Conservation (phyloP, 2,329 filamentous ascomycete species). For the Colletotrichum euphorbiae region DNA sequence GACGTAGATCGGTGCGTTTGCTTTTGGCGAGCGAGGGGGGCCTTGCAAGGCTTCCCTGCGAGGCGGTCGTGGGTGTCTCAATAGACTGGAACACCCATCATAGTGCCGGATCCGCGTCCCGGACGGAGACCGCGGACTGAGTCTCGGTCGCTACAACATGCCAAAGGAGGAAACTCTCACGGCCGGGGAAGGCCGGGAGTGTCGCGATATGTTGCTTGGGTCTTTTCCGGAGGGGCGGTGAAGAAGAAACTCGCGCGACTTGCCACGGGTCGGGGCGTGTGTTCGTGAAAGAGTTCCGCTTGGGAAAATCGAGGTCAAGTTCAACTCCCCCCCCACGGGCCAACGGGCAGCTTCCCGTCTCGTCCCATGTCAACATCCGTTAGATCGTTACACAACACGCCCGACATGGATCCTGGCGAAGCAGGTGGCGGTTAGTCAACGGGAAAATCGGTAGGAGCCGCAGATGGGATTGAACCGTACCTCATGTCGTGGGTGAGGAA, state of each 20-base stretch:
- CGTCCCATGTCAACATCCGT: slow-evolving; percentile 5
- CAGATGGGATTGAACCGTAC: slow-evolving; percentile 7
- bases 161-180: slow-evolving; percentile 17
- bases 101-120: slow-evolving; percentile 28
- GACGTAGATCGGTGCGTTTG: slow-evolving; percentile 26
- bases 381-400: slow-evolving; percentile 1
- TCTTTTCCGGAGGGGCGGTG: not conserved
- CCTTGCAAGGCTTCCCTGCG: not conserved
- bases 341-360: not conserved
- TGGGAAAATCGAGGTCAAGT: not conserved
- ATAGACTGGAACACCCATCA: not conserved
- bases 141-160: not conserved
- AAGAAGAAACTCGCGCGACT: not conserved
- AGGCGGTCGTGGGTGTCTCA: slow-evolving; percentile 26
- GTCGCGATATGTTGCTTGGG: not conserved
- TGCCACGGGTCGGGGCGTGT: not conserved
- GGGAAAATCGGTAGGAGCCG: not conserved
- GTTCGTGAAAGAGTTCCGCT: not conserved
- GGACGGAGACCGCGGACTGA: slow-evolving; percentile 6
- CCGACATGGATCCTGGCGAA: not conserved
- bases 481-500: not conserved
- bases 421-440: slow-evolving; percentile 2
- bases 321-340: not conserved
- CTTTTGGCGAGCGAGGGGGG: slow-evolving; percentile 2
- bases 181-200: not conserved